Evolutionary conservation across 306 rosid species (phyloP), one percentile per base, ranked within the genome.

Genomic region (Vigna hirtella): DNA sequence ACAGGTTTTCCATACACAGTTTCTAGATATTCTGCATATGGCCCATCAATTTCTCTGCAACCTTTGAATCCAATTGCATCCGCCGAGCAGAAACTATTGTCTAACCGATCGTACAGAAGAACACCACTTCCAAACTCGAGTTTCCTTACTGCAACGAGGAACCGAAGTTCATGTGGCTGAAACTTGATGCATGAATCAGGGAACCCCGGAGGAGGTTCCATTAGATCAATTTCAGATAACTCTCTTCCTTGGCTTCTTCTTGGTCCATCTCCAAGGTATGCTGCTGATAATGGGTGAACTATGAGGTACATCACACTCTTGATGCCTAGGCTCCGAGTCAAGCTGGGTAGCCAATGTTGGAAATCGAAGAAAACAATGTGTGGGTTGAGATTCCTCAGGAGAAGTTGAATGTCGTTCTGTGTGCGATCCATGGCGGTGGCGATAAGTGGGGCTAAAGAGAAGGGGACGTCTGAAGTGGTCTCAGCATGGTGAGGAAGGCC

Each of bases 391-490:
- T 83, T 28, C 7, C 1, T 73, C 0, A 82, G 51, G n/a, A 77
- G 76, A 45, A 36, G 17, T 4, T 82, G 72, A 0, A 78, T 67
- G 16, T 83, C 18, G 1, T 66, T 78, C 18, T 83, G 36, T 1
- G 83, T 83, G 40, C 4, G 73, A 7, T 83, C 86, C 79, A 84
- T 52, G 55, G 87, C 82, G 0, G 82, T 79, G 8, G 77, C 69
- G 0, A 84, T 1, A 11, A 47, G 72, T 12, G 72, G 61, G 61
- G 3, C 3, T 12, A 53, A 53, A 53, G 61, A 42, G 40, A 9
- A 77, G 24, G 83, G 73, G 0, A 80, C 82, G 52, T 84, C 83
- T 3, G 83, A 71, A 69, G 87, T 58, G 5, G 87, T 84, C 34
- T 81, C 87, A 7, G 83, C 85, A 38, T 13, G 16, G 5, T 5